Percentiles rank a stretch among this genome's conserved stretches.
Evolutionary conservation across 2,329 filamentous ascomycete genomes (phyloP).

Genomic region (Teratosphaeria viscida): DNA sequence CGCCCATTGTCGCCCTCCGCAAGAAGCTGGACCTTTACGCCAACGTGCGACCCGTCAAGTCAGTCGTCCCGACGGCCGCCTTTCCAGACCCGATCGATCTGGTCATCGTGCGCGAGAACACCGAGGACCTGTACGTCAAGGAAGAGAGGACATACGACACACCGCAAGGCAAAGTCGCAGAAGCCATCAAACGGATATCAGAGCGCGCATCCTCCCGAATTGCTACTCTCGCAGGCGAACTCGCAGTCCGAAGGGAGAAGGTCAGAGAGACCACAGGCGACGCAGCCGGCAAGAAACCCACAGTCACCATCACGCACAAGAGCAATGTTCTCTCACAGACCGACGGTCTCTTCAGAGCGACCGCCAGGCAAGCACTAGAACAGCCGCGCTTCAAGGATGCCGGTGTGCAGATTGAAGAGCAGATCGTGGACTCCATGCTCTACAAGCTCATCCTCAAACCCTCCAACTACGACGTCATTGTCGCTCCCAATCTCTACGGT

Average conservation of each 20-base stretch:
- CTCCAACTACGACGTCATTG: slow-evolving; percentile 90
- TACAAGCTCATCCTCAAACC: slow-evolving; percentile 99
- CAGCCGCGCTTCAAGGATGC: slow-evolving; percentile 54
- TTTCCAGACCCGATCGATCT: slow-evolving; percentile 64
- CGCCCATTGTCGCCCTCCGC: slow-evolving; percentile 89
- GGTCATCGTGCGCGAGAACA: slow-evolving; percentile 98
- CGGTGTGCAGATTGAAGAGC: slow-evolving; percentile 63
- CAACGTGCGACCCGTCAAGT: slow-evolving; percentile 94
- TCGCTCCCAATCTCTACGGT: slow-evolving; percentile 93
- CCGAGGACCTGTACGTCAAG: slow-evolving; percentile 96
- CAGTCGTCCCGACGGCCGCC: slow-evolving; percentile 50
- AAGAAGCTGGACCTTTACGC: slow-evolving; percentile 93
- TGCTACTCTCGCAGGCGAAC: slow-evolving; percentile 86
- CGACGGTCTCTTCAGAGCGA: slow-evolving; percentile 85
- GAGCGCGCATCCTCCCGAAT: slow-evolving; percentile 78
- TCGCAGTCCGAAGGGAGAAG: slow-evolving; percentile 76
- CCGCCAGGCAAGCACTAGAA: slow-evolving; percentile 62
- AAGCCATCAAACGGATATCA: slow-evolving; percentile 95
- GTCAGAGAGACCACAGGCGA: slow-evolving; percentile 49
- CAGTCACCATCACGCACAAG: slow-evolving; percentile 97
- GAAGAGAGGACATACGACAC: slow-evolving; percentile 77
- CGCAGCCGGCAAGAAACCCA: slow-evolving; percentile 56
- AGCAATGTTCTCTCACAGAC: slow-evolving; percentile 94
- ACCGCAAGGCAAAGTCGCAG: slow-evolving; percentile 68
- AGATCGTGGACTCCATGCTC: slow-evolving; percentile 98